These are phyloP conservation scores for Dichotomocladium elegans DNA, from an alignment of 371 early-diverging fungal genomes.

Conservation along the genomic window DNA sequence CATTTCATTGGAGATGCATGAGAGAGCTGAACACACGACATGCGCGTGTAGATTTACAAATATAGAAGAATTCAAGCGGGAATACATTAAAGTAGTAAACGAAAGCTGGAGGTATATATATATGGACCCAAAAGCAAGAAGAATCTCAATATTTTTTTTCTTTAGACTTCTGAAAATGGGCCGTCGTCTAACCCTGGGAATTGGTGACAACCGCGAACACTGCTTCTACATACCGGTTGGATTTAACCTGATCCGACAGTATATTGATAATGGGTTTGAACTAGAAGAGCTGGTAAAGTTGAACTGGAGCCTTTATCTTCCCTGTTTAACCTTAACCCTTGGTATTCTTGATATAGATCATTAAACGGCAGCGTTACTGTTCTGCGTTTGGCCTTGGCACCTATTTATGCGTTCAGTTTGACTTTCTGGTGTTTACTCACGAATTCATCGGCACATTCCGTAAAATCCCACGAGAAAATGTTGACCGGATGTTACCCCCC, in stretches of 20 bases:
- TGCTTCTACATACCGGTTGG: constrained; percentile 88
- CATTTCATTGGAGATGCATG: not conserved
- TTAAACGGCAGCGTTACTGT: constrained; percentile 90
- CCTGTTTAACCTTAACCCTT: not conserved
- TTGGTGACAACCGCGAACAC: constrained; percentile 88
- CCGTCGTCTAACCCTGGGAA: constrained; percentile 78
- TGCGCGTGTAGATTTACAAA: constrained; percentile 58
- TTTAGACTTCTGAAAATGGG: constrained; percentile 69
- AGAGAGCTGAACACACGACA: not conserved
- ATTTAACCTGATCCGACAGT: constrained; percentile 75
- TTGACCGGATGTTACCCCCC: constrained; percentile 51
- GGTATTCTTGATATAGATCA: constrained; percentile 36
- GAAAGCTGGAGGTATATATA: constrained; percentile 64
- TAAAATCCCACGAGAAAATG: constrained; percentile 59
- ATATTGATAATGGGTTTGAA: constrained; percentile 82
- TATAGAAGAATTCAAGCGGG: constrained; percentile 68
- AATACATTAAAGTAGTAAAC: constrained; percentile 70
- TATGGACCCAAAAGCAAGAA: not conserved
- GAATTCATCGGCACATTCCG: constrained; percentile 86
- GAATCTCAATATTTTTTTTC: not conserved
- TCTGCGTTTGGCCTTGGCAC: constrained; percentile 88
- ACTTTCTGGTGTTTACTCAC: constrained; percentile 90
- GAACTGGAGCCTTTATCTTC: not conserved
- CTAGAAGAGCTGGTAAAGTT: constrained; percentile 76
- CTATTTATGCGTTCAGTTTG: constrained; percentile 82